Percentiles rank a stretch among this genome's conserved stretches.
Evolutionary conservation across 2,329 filamentous ascomycete species (phyloP).

Genomic region (Apiospora sp.): DNA sequence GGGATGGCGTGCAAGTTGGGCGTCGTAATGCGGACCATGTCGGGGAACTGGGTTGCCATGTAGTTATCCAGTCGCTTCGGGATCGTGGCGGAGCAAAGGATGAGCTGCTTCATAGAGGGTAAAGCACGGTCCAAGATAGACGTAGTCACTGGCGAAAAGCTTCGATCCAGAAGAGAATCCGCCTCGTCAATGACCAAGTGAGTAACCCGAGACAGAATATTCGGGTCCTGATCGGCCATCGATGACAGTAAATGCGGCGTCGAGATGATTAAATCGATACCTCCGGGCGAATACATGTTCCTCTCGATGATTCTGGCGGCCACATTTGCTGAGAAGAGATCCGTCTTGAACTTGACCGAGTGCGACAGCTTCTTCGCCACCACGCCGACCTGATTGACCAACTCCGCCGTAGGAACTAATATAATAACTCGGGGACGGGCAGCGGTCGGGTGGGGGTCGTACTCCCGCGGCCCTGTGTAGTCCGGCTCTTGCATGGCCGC

Average conservation of each 20-base stretch:
- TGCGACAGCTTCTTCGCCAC: constrained; percentile 87
- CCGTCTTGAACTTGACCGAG: constrained; percentile 84
- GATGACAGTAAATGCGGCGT: constrained; percentile 91
- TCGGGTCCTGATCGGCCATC: constrained; percentile 88
- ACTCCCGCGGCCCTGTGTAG: constrained; percentile 68
- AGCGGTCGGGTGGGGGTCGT: constrained; percentile 75
- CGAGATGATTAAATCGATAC: constrained; percentile 85
- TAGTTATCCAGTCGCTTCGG: constrained; percentile 87
- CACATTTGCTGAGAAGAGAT: constrained; percentile 80
- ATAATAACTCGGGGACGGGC: constrained; percentile 85
- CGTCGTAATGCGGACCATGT: constrained; percentile 86
- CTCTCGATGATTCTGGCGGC: constrained; percentile 82
- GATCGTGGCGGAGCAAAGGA: constrained; percentile 96
- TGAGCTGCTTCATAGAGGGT: constrained; percentile 83
- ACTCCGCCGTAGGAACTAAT: constrained; percentile 89
- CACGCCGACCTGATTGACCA: constrained; percentile 85
- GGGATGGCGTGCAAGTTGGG: constrained; percentile 97
- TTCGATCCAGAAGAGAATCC: constrained; percentile 92
- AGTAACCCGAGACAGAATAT: constrained; percentile 88
- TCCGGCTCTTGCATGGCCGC: constrained; percentile 61
- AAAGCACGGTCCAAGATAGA: constrained; percentile 82
- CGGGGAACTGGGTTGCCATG: constrained; percentile 81
- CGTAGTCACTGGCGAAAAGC: constrained; percentile 84
- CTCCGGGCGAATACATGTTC: constrained; percentile 79
- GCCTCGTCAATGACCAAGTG: constrained; percentile 95